Base-by-base conservation (phyloP, 306 rosid species). In the Fragaria vesca region DNA sequence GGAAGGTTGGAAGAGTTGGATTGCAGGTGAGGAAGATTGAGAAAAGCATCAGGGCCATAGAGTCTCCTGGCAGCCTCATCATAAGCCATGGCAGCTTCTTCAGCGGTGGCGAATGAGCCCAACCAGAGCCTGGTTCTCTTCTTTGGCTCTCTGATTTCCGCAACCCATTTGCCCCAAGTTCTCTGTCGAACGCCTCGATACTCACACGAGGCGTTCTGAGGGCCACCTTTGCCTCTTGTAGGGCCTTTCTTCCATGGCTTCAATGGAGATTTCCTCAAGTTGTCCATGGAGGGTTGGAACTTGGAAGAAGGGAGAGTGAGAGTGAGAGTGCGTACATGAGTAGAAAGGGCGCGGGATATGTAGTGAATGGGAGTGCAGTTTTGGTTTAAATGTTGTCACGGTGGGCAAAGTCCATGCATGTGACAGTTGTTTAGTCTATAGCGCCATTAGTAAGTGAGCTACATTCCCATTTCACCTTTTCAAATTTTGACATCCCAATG, bases 111-210 rank as follows among this genome's bases (percentile, higher is more conserved):
- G 45, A 89, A 95, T 52, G 99, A 95, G 77, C 99, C 97, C 55
- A 95, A 86, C 99, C 99, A 95, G 4, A 95, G 91, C 61, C 99
- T 85, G 20, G 97, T 91, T 81, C 99, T 89, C 85, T 93, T 95
- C 87, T 93, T 91, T 0, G 99, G 99, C 85, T 95, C 99, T 78
- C 97, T 88, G 68, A 95, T 95, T 79, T 95, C 99, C 1, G 99
- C 97, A 24, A 95, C 99, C 99, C 99, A 95, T 84, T 95, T 95
- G 5, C 97, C 99, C 99, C 99, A 95, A 1, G 97, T 95, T 77
- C 99, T 84, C 65, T 93, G 99, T 2, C 99, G 82, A 61, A 95
- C 99, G 2, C 99, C 99, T 9, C 99, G 89, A 62, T 93, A 95
- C 70, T 95, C 91, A 0, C 99, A 95, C 0, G 91, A 82, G 34